Evolutionary conservation across 371 early-diverging fungal species (phyloP), one percentile per base, ranked within the genome.

Genomic region (Mucor irregularis): DNA sequence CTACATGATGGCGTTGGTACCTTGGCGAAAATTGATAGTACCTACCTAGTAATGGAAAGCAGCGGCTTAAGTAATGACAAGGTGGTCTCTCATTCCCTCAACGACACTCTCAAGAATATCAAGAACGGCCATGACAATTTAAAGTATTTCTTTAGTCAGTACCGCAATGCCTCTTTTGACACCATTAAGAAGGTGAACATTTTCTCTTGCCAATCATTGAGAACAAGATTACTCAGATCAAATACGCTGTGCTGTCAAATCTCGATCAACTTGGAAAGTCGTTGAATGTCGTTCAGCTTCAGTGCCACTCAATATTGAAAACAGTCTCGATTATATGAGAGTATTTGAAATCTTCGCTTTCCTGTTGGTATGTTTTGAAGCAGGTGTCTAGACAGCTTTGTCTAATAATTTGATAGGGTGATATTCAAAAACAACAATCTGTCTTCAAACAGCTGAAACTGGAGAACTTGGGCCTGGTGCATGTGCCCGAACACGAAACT

Each of bases 121-220:
- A 62, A 62, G 16, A 56, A 40, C 19, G 62, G 62, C 6, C 46
- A 45, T 40, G 62, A 62, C 56, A 56, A 51, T 24, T 22, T 62
- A 17, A 62, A 62, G n/a, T 49, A 43, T 47, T 50, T 62, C 7
- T 29, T 56, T 26, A 31, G 33, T 31, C 34, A 56, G 10, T 62
- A 62, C 34, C 39, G 47, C 2, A 52, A 51, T 30, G 52, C 62
- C 9, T 62, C 62, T 16, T 56, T 56, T 26, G 16, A 46, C 0
- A 62, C 62, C 10, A 50, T 61, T 7, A 61, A 61, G 46, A 60
- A 61, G 34, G 25, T 49, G 1, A 24, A 49, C 5, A 0, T 56
- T 22, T 61, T 45, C 33, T 55, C 51, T 14, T 51, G 51, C 35
- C 62, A 62, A 56, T 62, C 1, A 62, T 62, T 33, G 16, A 56